phyloP scores from a whole-genome alignment of 176 grass and related monocot species.

The Eragrostis nindensis region DNA sequence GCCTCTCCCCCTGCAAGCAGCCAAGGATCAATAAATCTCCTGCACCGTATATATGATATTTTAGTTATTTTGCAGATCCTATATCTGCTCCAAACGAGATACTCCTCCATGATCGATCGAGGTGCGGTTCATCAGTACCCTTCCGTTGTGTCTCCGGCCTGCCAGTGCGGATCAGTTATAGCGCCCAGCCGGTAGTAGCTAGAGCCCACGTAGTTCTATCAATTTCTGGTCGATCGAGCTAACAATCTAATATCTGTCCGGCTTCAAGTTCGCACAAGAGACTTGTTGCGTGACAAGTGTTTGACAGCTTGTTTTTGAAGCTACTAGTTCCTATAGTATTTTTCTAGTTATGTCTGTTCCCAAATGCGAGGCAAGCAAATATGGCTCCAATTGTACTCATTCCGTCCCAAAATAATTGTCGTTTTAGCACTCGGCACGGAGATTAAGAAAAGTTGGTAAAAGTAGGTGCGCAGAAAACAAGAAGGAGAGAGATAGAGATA shows the following conservation, averaged over 20 bases:
- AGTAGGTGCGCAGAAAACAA: too few species aligned
- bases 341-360: background rate
- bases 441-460: too few species aligned
- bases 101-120: too few species aligned
- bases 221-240: too few species aligned
- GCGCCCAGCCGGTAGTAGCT: too few species aligned
- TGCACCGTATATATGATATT: background rate
- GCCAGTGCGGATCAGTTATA: background rate
- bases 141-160: background rate
- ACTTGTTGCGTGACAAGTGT: background rate
- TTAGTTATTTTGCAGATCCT: background rate
- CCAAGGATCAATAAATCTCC: background rate
- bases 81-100: background rate
- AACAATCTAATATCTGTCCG: background rate
- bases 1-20: too few species aligned
- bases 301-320: background rate
- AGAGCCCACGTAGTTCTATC: too few species aligned
- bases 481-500: too few species aligned
- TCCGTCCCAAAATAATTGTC: too few species aligned
- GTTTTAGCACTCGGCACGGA: too few species aligned
- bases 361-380: background rate
- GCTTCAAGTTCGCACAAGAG: background rate
- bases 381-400: background rate
- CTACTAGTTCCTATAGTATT: background rate
- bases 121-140: background rate